These are phyloP conservation scores for Closterium sp. DNA, from an alignment of 139 green algal genomes.

Conservation along the genomic window DNA sequence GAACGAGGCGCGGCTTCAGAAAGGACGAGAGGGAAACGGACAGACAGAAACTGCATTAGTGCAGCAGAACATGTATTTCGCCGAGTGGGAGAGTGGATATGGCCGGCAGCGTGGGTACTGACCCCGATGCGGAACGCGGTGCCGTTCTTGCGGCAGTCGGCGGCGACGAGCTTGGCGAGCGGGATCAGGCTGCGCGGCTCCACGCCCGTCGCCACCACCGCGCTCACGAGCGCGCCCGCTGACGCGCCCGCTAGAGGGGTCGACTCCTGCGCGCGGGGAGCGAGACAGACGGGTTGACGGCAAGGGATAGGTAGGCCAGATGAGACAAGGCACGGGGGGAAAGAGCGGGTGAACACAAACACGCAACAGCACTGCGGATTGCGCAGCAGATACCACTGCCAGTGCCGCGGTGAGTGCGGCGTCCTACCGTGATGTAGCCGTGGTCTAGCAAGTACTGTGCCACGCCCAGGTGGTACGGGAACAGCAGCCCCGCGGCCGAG, in stretches of 20 bases:
- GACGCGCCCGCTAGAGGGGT: constrained; percentile 65
- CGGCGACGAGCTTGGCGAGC: constrained; percentile 53
- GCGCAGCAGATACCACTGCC: no score
- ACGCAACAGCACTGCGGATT: not conserved
- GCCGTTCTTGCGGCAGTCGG: constrained; percentile 56
- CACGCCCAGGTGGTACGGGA: constrained; percentile 69
- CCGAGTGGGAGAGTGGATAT: no score
- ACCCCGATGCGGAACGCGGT: constrained; percentile 59
- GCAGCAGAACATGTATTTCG: no score
- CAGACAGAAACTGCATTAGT: no score
- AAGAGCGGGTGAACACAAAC: not conserved
- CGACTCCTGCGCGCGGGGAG: not conserved
- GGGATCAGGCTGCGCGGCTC: constrained; percentile 32
- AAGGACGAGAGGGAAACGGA: no score
- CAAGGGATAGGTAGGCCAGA: not conserved
- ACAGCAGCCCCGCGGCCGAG: constrained; percentile 47
- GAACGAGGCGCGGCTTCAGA: no score
- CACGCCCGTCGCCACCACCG: constrained; percentile 63
- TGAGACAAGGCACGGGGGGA: not conserved
- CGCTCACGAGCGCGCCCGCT: constrained; percentile 79
- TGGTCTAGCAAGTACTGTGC: constrained; percentile 48
- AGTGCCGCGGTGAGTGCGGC: no score
- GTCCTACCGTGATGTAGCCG: constrained; percentile 56
- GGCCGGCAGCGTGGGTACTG: not conserved
- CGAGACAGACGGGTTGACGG: not conserved